Conservation (phyloP, 2,329 filamentous ascomycete genomes). For the Cordyceps cicadae region DNA sequence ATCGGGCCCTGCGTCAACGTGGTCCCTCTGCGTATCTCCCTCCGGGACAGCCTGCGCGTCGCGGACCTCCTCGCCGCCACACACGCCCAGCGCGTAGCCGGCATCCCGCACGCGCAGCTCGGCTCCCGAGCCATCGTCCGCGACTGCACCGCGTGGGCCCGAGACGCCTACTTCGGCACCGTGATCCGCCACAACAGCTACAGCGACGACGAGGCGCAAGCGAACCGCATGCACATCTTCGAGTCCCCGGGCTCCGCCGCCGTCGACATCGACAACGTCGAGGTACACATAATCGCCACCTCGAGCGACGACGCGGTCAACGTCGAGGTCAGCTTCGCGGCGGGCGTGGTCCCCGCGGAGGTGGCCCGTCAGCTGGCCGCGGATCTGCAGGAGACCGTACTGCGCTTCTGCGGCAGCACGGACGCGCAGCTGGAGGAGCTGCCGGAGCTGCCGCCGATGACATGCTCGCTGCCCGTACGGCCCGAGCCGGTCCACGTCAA, state of each 20-base stretch:
- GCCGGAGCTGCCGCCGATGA: not conserved
- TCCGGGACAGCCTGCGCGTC: conserved; percentile 38
- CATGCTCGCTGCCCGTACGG: not conserved
- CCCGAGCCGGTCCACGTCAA: not conserved
- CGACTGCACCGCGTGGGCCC: conserved; percentile 33
- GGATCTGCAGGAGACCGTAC: not conserved
- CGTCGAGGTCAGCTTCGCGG: conserved; percentile 3
- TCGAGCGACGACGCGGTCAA: not conserved
- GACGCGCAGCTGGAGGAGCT: not conserved
- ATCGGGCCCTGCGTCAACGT: conserved; percentile 56
- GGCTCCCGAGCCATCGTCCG: conserved; percentile 41
- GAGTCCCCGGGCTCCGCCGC: not conserved
- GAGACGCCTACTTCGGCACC: conserved; percentile 32
- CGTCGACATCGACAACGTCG: not conserved
- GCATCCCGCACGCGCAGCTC: conserved; percentile 40
- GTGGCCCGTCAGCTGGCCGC: conserved; percentile 1
- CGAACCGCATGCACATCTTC: conserved; percentile 3
- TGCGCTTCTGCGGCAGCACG: not conserved
- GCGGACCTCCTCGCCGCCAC: conserved; percentile 39
- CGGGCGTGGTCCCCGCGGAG: not conserved
- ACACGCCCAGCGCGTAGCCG: conserved; percentile 43
- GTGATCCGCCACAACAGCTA: conserved; percentile 34
- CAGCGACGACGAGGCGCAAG: not conserved
- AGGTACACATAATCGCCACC: conserved; percentile 2
- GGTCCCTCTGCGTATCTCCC: conserved; percentile 48